phyloP scores from a whole-genome alignment of 2,329 filamentous ascomycete genomes.

The Aspergillus nomiae region DNA sequence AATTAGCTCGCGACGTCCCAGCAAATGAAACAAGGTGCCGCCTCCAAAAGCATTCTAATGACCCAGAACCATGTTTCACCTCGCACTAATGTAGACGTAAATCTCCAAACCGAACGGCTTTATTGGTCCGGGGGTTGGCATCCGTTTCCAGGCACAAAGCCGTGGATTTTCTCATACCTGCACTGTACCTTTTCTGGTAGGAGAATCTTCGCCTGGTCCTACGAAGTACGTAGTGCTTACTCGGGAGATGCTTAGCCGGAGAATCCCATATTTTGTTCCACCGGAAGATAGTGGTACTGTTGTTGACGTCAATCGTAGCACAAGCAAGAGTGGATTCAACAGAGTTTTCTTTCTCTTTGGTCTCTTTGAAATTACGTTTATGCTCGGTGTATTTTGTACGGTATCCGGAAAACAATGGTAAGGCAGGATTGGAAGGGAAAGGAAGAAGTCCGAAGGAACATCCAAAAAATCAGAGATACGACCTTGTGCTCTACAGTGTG shows the following conservation, averaged over 20 bases:
- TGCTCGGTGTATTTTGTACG: neutral
- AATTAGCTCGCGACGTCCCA: neutral
- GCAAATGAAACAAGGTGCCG: constrained; percentile 4
- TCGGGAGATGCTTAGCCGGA: neutral
- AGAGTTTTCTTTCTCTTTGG: neutral
- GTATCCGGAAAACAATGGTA: neutral
- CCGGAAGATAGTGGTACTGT: neutral
- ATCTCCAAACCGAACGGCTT: neutral
- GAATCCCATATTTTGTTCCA: neutral
- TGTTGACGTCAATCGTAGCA: constrained; percentile 1
- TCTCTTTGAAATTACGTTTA: neutral
- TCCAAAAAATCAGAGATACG: neutral
- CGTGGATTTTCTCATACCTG: constrained; percentile 6
- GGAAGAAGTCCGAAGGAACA: neutral
- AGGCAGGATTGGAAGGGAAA: neutral
- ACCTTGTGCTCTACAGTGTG: neutral
- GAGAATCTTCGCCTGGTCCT: neutral
- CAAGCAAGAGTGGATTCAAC: neutral
- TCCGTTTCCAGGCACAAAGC: constrained; percentile 13
- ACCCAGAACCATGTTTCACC: constrained; percentile 8
- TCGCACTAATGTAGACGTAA: neutral
- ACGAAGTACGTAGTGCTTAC: no score
- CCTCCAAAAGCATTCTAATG: neutral
- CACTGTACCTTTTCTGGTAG: neutral
- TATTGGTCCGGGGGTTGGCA: constrained; percentile 16